Evolutionary conservation across 2,329 filamentous ascomycete species (phyloP), one percentile per base, ranked within the genome.

Genomic region (Eutypella sp.): DNA sequence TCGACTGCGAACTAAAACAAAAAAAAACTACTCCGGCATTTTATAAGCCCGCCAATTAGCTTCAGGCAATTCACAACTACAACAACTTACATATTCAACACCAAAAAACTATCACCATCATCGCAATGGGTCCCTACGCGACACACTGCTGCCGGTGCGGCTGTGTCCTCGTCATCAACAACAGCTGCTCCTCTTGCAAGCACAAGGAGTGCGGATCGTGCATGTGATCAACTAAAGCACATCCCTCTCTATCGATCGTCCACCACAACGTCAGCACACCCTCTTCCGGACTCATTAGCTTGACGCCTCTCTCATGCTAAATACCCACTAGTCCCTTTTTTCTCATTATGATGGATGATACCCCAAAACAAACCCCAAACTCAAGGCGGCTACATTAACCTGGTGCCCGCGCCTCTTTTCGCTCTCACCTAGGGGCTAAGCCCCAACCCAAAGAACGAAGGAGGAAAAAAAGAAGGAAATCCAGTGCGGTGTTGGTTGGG

Each of bases 91-190:
- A 44, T n/a, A n/a, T n/a, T n/a, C n/a, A n/a, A n/a, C n/a, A n/a
- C n/a, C n/a, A n/a, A n/a, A n/a, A n/a, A n/a, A n/a, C n/a, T n/a
- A 18, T 19, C 31, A 45, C 20, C 47, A 53, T 40, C 45, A 60
- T 60, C 56, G 36, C 11, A 16, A 39, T 39, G 36, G n/a, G 19
- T 22, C 36, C 36, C 10, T 56, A 62, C 48, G 54, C 58, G 2
- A 51, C 58, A 31, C 55, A 59, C 45, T 62, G 59, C 54, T 62
- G 59, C 51, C 57, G 60, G 42, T 62, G 59, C 44, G 59, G 59
- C 20, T 58, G 59, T 27, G 51, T 60, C 23, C 60, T 62, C 47
- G 59, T 60, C 49, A 62, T 62, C 48, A 60, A 55, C 55, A 57
- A 53, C 9, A 46, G 52, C 45, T 62, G 59, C 47, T 50, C 57